A percentile compares a stretch with the other conserved stretches of the same genome.
Conservation (phyloP, 352 stramenopile species). For the Phytophthora quininea region DNA sequence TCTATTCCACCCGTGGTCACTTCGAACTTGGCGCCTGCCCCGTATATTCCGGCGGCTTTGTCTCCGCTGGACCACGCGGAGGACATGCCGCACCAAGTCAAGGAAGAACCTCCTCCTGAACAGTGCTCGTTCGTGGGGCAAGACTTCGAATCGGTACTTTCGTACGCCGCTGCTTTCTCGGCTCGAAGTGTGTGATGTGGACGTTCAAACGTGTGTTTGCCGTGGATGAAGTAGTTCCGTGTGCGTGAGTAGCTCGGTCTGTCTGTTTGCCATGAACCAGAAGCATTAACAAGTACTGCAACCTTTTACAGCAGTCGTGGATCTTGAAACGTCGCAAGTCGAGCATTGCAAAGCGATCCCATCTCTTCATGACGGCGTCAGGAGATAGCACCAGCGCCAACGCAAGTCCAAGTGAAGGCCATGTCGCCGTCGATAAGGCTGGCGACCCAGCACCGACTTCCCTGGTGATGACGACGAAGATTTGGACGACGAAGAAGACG, state of each 20-base stretch:
- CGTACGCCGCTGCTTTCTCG: background rate
- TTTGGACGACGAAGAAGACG: conserved; percentile 35
- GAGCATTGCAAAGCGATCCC: background rate
- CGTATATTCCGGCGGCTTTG: conserved; percentile 9
- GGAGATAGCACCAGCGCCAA: conserved; percentile 16
- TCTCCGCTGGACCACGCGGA: conserved; percentile 9
- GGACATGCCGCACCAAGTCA: conserved; percentile 6
- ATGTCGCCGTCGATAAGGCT: conserved; percentile 20
- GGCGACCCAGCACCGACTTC: background rate
- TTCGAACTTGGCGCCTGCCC: background rate
- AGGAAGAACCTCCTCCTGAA: conserved; percentile 4
- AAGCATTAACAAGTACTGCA: background rate
- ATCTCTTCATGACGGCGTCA: conserved; percentile 20
- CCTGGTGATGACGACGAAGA: conserved; percentile 39
- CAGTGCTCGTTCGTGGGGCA: conserved; percentile 1
- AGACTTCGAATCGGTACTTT: conserved; percentile 6
- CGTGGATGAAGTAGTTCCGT: conserved; percentile 1
- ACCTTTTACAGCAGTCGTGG: background rate
- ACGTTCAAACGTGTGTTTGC: conserved; percentile 11
- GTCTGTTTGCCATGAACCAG: no score
- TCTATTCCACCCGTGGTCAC: conserved; percentile 6
- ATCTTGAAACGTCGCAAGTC: conserved; percentile 21
- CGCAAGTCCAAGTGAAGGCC: conserved; percentile 11
- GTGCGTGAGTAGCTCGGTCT: background rate
- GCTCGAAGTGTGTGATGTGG: conserved; percentile 17